A percentile compares a stretch with the other conserved stretches of the same genome.
Evolutionary conservation across 352 stramenopile genomes (phyloP).

Genomic region (Globisporangium nunn): DNA sequence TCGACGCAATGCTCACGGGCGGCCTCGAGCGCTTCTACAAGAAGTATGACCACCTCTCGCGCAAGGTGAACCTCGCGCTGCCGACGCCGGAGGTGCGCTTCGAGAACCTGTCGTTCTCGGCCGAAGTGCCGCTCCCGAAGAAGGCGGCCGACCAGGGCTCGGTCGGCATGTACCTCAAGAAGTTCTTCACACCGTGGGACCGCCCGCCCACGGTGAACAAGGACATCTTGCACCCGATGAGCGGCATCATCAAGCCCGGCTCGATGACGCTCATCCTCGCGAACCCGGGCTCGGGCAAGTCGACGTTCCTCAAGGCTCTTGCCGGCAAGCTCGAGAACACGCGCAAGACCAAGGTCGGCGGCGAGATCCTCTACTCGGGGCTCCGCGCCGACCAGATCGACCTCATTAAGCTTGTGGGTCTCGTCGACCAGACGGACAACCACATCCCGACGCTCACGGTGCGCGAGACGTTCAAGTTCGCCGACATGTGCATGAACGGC

Average conservation of each 20-base stretch:
- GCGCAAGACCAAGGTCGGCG: conserved; percentile 18
- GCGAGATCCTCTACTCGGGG: conserved; percentile 42
- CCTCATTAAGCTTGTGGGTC: conserved; percentile 52
- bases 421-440: conserved; percentile 71
- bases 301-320: conserved; percentile 54
- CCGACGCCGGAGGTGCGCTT: conserved; percentile 53
- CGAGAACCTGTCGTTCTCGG: conserved; percentile 42
- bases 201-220: conserved; percentile 26
- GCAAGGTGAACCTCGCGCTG: conserved; percentile 55
- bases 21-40: conserved; percentile 76
- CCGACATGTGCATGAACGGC: conserved; percentile 80
- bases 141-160: conserved; percentile 13
- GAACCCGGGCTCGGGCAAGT: conserved; percentile 59
- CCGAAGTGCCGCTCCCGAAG: conserved; percentile 21
- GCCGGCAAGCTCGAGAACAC: conserved; percentile 39
- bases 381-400: conserved; percentile 32
- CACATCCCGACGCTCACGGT: conserved; percentile 89
- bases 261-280: conserved; percentile 55
- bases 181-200: conserved; percentile 25
- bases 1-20: conserved; percentile 65
- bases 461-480: conserved; percentile 91
- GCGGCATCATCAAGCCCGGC: conserved; percentile 50
- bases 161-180: conserved; percentile 23
- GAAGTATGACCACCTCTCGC: conserved; percentile 18
- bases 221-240: conserved; percentile 55